Conservation (phyloP, 108 stramenopile species). For the Stephanodiscus triporus region DNA sequence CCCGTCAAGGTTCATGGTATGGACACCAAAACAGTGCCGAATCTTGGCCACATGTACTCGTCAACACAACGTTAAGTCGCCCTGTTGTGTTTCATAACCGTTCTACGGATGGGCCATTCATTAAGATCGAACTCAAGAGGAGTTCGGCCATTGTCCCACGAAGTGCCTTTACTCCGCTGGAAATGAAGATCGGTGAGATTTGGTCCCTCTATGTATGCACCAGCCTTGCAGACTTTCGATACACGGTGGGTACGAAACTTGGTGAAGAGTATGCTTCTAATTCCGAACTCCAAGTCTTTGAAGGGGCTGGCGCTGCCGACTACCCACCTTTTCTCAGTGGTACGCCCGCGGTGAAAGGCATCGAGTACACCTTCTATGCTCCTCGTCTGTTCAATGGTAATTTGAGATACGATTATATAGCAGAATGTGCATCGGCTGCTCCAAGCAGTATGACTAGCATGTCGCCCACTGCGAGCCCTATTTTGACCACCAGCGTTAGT, state of each 20-base stretch:
- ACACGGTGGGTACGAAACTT: slow-evolving; percentile 26
- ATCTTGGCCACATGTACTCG: slow-evolving; percentile 26
- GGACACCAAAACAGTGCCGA: slow-evolving; percentile 32
- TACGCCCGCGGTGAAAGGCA: slow-evolving; percentile 10
- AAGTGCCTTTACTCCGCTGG: slow-evolving; percentile 19
- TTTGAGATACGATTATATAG: slow-evolving; percentile 30
- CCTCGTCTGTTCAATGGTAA: slow-evolving; percentile 43
- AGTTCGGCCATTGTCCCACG: slow-evolving; percentile 32
- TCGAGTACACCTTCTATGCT: slow-evolving; percentile 44
- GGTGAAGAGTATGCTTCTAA: slow-evolving; percentile 32
- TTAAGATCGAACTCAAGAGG: slow-evolving; percentile 21
- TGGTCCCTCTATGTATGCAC: slow-evolving; percentile 33
- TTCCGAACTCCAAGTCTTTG: slow-evolving; percentile 25
- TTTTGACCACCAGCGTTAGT: slow-evolving; percentile 21
- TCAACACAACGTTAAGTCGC: slow-evolving; percentile 27
- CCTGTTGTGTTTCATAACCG: slow-evolving; percentile 36
- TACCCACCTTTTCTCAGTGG: slow-evolving; percentile 29
- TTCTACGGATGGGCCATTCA: slow-evolving; percentile 16
- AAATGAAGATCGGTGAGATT: slow-evolving; percentile 26
- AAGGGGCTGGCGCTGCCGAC: slow-evolving; percentile 43
- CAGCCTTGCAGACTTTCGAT: slow-evolving; percentile 22
- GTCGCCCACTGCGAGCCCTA: slow-evolving; percentile 19
- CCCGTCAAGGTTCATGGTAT: slow-evolving; percentile 43
- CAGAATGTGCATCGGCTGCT: slow-evolving; percentile 30
- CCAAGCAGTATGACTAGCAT: slow-evolving; percentile 19